Percentiles rank a stretch among this genome's conserved stretches.
phyloP scores from a whole-genome alignment of 129 eudicot genomes.

The Lactuca saligna region DNA sequence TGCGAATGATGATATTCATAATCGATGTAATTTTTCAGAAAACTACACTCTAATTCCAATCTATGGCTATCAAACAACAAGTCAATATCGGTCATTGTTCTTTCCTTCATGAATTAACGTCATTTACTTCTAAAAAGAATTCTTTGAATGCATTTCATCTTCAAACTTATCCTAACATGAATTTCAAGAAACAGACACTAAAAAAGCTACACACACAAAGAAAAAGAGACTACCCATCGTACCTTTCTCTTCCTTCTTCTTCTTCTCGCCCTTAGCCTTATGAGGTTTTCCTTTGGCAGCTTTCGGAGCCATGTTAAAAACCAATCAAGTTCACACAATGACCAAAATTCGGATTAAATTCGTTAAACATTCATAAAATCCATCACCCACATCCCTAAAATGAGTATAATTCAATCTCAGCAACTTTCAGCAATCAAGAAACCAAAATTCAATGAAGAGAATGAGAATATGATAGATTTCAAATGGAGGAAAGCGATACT shows the following conservation, averaged over 20 bases:
- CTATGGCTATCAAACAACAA: too few relatives aligned
- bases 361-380: not conserved
- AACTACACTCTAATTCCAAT: too few relatives aligned
- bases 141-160: not conserved
- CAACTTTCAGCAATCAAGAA: not conserved
- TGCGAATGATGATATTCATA: too few relatives aligned
- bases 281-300: slow-evolving; percentile 71
- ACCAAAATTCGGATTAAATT: not conserved
- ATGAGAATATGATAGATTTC: not conserved
- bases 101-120: not conserved
- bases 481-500: slow-evolving; percentile 9
- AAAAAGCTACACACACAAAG: not conserved
- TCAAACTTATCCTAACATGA: not conserved
- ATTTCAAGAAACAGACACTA: not conserved
- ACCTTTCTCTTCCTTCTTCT: slow-evolving; percentile 98
- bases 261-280: slow-evolving; percentile 92
- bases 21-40: too few relatives aligned
- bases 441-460: not conserved
- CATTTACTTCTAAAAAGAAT: not conserved
- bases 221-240: not conserved
- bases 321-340: not conserved
- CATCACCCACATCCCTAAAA: not conserved
- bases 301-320: slow-evolving; percentile 74
- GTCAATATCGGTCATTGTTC: slow-evolving; percentile 11
- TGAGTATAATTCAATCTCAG: not conserved